These are phyloP conservation scores for Schizonepeta tenuifolia DNA, from an alignment of 257 asterid species.

Conservation along the genomic window DNA sequence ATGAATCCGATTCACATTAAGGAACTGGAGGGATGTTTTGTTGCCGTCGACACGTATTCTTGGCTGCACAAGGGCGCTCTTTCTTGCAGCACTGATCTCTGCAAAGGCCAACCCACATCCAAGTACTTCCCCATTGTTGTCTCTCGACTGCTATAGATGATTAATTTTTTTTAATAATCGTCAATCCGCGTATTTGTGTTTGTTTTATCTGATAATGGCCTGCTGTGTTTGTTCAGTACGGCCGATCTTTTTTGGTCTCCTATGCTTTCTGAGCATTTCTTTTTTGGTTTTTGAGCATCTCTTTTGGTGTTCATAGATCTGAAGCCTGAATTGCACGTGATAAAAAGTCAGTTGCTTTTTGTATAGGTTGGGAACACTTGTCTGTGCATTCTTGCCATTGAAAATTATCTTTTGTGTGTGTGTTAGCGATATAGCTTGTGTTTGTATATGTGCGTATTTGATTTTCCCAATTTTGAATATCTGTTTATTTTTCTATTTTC, in stretches of 20 bases:
- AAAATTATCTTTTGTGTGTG: not conserved
- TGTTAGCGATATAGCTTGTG: no score
- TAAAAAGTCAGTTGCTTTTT: no score
- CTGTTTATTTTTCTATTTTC: not conserved
- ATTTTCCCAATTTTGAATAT: not conserved
- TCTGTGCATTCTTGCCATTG: not conserved
- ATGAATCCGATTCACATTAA: conserved; percentile 81
- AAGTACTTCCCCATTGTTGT: conserved; percentile 48
- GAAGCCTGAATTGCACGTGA: not conserved
- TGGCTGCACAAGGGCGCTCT: conserved; percentile 99
- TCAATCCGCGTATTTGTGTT: not conserved
- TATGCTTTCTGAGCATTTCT: not conserved
- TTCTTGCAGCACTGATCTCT: conserved; percentile 92
- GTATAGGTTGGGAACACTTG: not conserved
- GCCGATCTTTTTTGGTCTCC: not conserved
- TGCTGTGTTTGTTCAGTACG: conserved; percentile 4
- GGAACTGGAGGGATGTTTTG: conserved; percentile 77
- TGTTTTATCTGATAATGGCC: not conserved
- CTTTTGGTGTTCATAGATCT: conserved; percentile 5
- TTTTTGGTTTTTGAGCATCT: not conserved
- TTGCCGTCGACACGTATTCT: conserved; percentile 91
- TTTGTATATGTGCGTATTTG: not conserved
- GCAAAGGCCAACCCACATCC: conserved; percentile 88
- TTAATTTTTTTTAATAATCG: not conserved
- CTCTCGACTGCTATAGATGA: conserved; percentile 1